These are phyloP conservation scores for Hygrophorus pudorinus DNA, from an alignment of 768 basidiomycete species.

Conservation along the genomic window DNA sequence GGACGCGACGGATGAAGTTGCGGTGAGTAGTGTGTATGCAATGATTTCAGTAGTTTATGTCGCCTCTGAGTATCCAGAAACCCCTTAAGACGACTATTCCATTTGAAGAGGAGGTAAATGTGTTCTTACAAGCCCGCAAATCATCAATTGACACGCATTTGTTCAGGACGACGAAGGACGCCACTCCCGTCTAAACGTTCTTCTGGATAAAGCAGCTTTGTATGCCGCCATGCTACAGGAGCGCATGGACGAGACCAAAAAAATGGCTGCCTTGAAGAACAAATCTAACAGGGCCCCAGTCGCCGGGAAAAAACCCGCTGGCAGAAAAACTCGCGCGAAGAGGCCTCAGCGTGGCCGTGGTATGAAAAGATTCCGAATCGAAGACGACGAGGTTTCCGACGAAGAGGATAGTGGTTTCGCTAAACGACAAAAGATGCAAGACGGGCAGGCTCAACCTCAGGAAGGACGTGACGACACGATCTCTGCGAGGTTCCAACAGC, in stretches of 20 bases:
- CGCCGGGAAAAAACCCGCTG: conserved; percentile 7
- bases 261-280: conserved; percentile 20
- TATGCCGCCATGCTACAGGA: conserved; percentile 63
- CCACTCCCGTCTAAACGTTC: conserved; percentile 44
- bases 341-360: neutral
- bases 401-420: conserved; percentile 5
- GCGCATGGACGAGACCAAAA: conserved; percentile 61
- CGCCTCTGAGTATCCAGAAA: neutral
- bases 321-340: neutral
- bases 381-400: conserved; percentile 9
- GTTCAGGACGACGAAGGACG: conserved; percentile 41
- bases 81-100: neutral
- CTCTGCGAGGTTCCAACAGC: conserved; percentile 51
- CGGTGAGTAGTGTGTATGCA: too few relatives aligned
- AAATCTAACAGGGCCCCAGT: conserved; percentile 13
- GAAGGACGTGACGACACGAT: conserved; percentile 19
- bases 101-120: neutral
- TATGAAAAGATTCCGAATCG: conserved; percentile 15
- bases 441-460: conserved; percentile 7
- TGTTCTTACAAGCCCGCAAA: neutral
- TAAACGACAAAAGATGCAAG: conserved; percentile 16
- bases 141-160: neutral
- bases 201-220: conserved; percentile 69
- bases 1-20: too few relatives aligned
- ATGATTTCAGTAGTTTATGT: neutral